phyloP scores from a whole-genome alignment of 2,329 filamentous ascomycete genomes.

The Cadophora luteo-olivacea region DNA sequence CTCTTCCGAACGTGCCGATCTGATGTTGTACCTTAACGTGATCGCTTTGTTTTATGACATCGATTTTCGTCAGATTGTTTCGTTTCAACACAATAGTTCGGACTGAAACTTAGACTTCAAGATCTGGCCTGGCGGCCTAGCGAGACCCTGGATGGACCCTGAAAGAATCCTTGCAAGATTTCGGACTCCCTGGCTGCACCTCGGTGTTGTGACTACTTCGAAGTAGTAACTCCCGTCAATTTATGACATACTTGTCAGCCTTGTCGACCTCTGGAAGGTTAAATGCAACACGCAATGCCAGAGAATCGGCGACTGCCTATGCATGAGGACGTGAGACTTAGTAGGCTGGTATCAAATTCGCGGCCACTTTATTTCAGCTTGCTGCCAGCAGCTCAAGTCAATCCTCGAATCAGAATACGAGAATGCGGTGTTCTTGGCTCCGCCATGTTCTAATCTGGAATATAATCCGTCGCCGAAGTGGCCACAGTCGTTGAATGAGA shows the following conservation, averaged over 20 bases:
- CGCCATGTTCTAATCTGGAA: conserved; percentile 1
- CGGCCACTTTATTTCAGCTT: neutral
- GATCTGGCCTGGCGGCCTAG: neutral
- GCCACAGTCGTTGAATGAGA: neutral
- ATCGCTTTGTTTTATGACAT: neutral
- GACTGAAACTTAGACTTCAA: neutral
- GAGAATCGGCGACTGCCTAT: neutral
- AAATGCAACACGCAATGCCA: neutral
- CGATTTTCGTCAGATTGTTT: neutral
- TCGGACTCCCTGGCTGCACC: neutral
- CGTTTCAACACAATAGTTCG: conserved; percentile 2
- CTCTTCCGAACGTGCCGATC: neutral
- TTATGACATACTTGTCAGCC: neutral
- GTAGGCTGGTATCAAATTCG: neutral
- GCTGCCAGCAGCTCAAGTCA: neutral
- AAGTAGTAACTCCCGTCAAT: neutral
- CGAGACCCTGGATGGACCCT: neutral
- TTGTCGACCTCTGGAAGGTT: neutral
- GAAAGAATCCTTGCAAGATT: neutral
- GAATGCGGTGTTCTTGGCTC: neutral
- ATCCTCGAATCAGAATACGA: neutral
- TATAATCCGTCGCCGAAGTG: neutral
- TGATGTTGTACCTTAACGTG: neutral
- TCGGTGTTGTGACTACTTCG: neutral
- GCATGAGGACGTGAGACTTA: neutral